phyloP scores from a whole-genome alignment of 1,284 basidiomycete genomes.

The Ceratobasidium sp. region DNA sequence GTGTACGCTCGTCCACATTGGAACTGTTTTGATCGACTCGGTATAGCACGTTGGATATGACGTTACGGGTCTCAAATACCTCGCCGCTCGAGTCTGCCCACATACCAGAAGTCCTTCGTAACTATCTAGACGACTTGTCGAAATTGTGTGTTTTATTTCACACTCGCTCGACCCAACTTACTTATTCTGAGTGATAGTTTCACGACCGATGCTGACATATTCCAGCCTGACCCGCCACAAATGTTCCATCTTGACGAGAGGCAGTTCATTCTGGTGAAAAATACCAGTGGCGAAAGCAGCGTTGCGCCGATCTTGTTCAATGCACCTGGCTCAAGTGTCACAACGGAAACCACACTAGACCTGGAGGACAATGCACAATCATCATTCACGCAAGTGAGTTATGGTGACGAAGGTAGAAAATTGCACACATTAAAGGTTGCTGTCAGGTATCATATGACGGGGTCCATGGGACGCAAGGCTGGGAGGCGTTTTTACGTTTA shows the following conservation, averaged over 20 bases:
- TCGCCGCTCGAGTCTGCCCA: not conserved
- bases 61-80: not conserved
- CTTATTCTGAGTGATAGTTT: not conserved
- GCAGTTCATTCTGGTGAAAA: slow-evolving; percentile 20
- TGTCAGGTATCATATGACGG: slow-evolving; percentile 1
- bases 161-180: not conserved
- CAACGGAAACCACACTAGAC: slow-evolving; percentile 7
- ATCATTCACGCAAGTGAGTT: slow-evolving; percentile 18
- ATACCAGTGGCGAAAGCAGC: slow-evolving; percentile 12
- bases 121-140: slow-evolving; percentile 9
- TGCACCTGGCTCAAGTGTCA: not conserved
- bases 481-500: not conserved
- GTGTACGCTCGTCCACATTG: not conserved
- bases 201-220: slow-evolving; percentile 20
- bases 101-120: slow-evolving; percentile 12
- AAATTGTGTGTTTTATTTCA: slow-evolving; percentile 4
- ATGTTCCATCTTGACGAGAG: not conserved
- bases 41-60: slow-evolving; percentile 17
- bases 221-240: slow-evolving; percentile 34
- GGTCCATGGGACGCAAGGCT: not conserved
- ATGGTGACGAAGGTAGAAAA: not conserved
- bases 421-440: not conserved
- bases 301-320: not conserved
- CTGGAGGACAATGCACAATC: slow-evolving; percentile 14
- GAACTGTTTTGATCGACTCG: not conserved